phyloP scores from a whole-genome alignment of 495 filamentous ascomycete genomes.

The Aspergillus mulundensis region DNA sequence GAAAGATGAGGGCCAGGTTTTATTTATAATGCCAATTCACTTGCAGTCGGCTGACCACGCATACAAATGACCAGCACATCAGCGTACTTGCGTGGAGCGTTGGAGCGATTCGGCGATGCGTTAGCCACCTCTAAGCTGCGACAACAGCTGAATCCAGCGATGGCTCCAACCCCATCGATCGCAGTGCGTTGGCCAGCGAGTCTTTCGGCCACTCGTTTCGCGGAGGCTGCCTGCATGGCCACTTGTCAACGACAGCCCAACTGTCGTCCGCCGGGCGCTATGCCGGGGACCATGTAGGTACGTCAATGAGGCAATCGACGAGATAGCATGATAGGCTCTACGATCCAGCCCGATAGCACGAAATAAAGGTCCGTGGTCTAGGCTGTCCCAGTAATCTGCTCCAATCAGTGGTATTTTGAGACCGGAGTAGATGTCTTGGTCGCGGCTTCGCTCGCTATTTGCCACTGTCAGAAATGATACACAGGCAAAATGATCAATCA shows the following conservation, averaged over 20 bases:
- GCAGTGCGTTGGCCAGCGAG: slow-evolving; percentile 24
- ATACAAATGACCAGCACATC: slow-evolving; percentile 26
- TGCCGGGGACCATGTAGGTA: slow-evolving; percentile 21
- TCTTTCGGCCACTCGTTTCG: slow-evolving; percentile 24
- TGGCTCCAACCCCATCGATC: slow-evolving; percentile 10
- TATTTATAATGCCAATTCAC: slow-evolving; percentile 16
- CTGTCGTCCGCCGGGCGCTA: slow-evolving; percentile 12
- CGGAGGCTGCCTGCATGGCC: slow-evolving; percentile 23
- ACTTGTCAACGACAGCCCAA: slow-evolving; percentile 16
- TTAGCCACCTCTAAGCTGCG: slow-evolving; percentile 18
- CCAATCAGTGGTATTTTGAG: slow-evolving; percentile 4
- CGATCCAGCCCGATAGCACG: background rate
- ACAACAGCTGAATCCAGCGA: slow-evolving; percentile 18
- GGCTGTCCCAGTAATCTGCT: slow-evolving; percentile 5
- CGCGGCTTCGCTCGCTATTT: background rate
- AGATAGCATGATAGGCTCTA: slow-evolving; percentile 13
- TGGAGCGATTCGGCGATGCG: slow-evolving; percentile 15
- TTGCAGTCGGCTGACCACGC: slow-evolving; percentile 20
- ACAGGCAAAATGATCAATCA: background rate
- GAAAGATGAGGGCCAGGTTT: slow-evolving; percentile 3
- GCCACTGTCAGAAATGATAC: slow-evolving; percentile 4
- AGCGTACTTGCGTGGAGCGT: slow-evolving; percentile 15
- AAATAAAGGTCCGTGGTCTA: background rate
- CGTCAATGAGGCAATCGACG: slow-evolving; percentile 12
- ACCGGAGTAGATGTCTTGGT: background rate